Evolutionary conservation across 805 yeast genomes (phyloP).

Genomic region (Barnettozyma pratensis): DNA sequence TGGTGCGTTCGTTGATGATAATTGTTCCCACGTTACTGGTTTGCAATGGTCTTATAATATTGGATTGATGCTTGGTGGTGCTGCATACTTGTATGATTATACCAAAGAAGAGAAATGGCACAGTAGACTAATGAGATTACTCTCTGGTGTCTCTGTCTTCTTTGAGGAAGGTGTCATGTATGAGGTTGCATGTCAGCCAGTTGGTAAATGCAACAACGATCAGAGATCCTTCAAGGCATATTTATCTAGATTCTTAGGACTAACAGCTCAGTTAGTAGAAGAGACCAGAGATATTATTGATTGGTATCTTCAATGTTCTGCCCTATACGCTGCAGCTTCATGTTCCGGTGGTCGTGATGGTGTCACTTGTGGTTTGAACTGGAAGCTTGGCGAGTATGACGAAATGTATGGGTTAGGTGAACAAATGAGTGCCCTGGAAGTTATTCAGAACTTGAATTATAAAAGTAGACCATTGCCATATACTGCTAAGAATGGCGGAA

Average conservation of each 20-base stretch:
- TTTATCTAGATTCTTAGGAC: constrained; percentile 66
- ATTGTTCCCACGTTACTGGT: constrained; percentile 56
- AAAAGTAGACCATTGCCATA: constrained; percentile 48
- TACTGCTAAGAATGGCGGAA: constrained; percentile 60
- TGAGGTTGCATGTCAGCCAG: constrained; percentile 80
- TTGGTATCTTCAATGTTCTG: constrained; percentile 40
- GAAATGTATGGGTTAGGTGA: constrained; percentile 80
- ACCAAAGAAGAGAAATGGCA: constrained; percentile 68
- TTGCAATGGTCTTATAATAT: constrained; percentile 86
- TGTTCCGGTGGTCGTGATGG: constrained; percentile 88
- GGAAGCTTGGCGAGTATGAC: constrained; percentile 72
- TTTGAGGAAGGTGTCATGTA: constrained; percentile 56
- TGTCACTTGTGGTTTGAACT: constrained; percentile 81
- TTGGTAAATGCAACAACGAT: constrained; percentile 66
- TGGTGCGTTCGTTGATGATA: constrained; percentile 54
- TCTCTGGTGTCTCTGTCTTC: constrained; percentile 51
- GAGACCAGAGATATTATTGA: constrained; percentile 30
- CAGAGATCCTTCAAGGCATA: constrained; percentile 92
- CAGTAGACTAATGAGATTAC: constrained; percentile 48
- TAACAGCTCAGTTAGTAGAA: constrained; percentile 70
- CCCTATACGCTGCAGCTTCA: constrained; percentile 69
- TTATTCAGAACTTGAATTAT: constrained; percentile 38
- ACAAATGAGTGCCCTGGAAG: constrained; percentile 81
- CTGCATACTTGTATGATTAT: constrained; percentile 73
- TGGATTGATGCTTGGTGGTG: constrained; percentile 73